phyloP scores from a whole-genome alignment of 176 grass and related monocot genomes.

The Puccinellia tenuiflora region DNA sequence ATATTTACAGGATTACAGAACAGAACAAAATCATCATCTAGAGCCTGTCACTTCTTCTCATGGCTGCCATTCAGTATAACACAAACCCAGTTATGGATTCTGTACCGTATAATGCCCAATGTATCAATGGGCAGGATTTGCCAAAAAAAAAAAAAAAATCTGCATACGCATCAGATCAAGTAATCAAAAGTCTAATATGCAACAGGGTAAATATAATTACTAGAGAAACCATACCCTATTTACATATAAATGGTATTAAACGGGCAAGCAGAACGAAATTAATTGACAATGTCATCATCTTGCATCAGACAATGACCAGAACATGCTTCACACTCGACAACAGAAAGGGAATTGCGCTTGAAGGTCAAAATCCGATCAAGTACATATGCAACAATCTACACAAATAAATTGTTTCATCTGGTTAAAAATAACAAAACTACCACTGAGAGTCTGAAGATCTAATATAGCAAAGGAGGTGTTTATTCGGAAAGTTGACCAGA shows the following conservation, averaged over 20 bases:
- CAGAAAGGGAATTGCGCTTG: not conserved
- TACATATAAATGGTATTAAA: not conserved
- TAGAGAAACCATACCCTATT: not conserved
- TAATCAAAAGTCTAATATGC: not conserved
- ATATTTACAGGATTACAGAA: constrained; percentile 4
- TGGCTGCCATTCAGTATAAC: too few relatives aligned
- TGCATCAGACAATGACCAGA: not conserved
- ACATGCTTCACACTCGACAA: not conserved
- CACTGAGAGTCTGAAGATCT: not conserved
- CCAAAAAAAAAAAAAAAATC: constrained; percentile 8
- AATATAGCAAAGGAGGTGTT: not conserved
- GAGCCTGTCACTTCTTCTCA: not conserved
- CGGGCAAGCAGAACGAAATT: not conserved
- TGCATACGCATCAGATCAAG: not conserved
- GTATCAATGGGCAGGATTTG: not conserved
- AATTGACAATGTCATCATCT: not conserved
- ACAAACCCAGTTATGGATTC: not conserved
- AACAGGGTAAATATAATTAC: not conserved
- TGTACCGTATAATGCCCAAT: not conserved
- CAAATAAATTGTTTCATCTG: not conserved
- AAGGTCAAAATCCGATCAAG: not conserved
- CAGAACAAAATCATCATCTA: not conserved
- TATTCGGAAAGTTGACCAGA: not conserved
- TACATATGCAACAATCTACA: not conserved
- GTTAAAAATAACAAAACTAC: not conserved